Conservation (phyloP, 2,329 filamentous ascomycete species). For the Knoxdaviesia capensis region DNA sequence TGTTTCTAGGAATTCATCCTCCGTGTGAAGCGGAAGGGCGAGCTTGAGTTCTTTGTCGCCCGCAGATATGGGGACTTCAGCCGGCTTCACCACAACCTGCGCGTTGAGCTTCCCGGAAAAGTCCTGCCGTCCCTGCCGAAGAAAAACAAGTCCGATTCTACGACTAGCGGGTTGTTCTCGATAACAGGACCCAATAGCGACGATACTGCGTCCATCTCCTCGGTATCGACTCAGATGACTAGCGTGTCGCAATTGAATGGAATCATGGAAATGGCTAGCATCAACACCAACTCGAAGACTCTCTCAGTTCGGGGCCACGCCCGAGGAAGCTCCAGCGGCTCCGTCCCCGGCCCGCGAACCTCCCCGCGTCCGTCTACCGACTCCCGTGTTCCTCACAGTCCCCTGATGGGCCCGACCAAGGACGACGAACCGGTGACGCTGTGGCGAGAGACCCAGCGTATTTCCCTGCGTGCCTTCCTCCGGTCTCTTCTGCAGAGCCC, state of each 20-base stretch:
- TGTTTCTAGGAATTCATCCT: conserved; percentile 60
- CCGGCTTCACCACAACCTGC: conserved; percentile 57
- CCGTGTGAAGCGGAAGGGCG: conserved; percentile 59
- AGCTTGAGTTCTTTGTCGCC: conserved; percentile 60
- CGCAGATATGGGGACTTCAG: conserved; percentile 79
- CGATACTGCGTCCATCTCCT: conserved; percentile 64
- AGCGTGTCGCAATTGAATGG: no score
- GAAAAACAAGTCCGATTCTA: conserved; percentile 73
- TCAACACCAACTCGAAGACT: conserved; percentile 1
- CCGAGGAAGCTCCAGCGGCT: conserved; percentile 8
- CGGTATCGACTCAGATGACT: conserved; percentile 46
- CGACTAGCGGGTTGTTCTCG: conserved; percentile 34
- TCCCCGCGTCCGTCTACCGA: conserved; percentile 6
- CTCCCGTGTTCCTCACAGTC: conserved; percentile 1
- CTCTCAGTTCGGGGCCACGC: conserved; percentile 7
- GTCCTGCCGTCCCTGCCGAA: conserved; percentile 69
- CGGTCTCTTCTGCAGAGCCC: conserved; percentile 69
- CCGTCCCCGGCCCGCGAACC: conserved; percentile 1
- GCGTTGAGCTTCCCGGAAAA: conserved; percentile 76
- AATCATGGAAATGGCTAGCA: background rate
- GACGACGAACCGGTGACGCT: conserved; percentile 17
- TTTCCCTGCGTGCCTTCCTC: conserved; percentile 82
- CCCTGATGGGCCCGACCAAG: conserved; percentile 3
- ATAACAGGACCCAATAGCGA: conserved; percentile 44
- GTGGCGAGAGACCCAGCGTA: conserved; percentile 74